Evolutionary conservation across 176 grass and related monocot genomes (phyloP), one percentile per base, ranked within the genome.

Genomic region (Cenchrus americanus): DNA sequence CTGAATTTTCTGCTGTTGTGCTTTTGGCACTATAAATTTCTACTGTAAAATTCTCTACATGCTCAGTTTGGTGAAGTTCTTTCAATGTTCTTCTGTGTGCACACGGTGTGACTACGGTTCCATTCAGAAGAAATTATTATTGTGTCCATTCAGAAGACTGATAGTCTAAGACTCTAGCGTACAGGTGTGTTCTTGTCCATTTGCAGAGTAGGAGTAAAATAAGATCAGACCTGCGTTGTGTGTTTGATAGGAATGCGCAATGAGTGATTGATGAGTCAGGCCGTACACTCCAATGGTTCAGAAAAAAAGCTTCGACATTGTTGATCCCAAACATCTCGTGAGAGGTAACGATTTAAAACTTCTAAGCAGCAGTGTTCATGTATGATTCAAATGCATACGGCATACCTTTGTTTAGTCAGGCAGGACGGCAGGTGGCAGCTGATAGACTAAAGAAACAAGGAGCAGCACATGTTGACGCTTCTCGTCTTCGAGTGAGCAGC

Each of bases 141-240:
- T 8, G 26, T 53, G 11, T 18, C 27, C 13, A 37, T 37, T 72
- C 17, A 64, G 42, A 12, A 24, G 27, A 58, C 48, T 74, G 32
- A 10, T 19, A n/a, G 30, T 58, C 57, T 26, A 82, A 89, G 64
- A 71, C 51, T 69, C 69, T 40, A 34, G 65, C 46, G 3, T 71
- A 41, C 53, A 70, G 21, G 21, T 42, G 19, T 67, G 51, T 12
- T 83, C 15, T 80, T 87, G 84, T 80, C 80, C 51, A 83, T 87
- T 44, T 83, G 68, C 27, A 62, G 79, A 66, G 8, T 78, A 83
- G 62, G 79, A 66, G 8, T 78, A 83, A 69, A 83, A 86, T 46
- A 62, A 51, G 43, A 55, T 62, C n/a, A 90, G 41, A 14, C 27
- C 9, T 59, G 59, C 71, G 59, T 0, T 74, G 40, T 84, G 76